Conservation (phyloP, 352 stramenopile genomes). For the Pythium brachiatum region DNA sequence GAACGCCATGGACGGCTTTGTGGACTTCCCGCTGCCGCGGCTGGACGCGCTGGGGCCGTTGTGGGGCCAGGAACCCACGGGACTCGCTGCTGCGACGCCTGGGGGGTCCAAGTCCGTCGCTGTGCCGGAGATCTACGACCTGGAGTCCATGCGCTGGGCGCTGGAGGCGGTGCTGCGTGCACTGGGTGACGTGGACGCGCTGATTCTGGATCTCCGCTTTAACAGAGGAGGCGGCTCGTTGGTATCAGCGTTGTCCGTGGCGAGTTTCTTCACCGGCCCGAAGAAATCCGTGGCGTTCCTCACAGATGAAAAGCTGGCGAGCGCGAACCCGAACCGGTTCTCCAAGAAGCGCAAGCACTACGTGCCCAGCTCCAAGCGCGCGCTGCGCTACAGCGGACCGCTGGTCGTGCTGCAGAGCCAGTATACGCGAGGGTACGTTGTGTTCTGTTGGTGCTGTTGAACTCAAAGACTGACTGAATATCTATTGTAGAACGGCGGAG, state of each 20-base stretch:
- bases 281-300: conserved; percentile 49
- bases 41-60: conserved; percentile 58
- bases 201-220: conserved; percentile 77
- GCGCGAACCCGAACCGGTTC: conserved; percentile 34
- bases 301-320: conserved; percentile 66
- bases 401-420: conserved; percentile 73
- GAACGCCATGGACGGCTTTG: conserved; percentile 74
- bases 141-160: conserved; percentile 87
- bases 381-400: conserved; percentile 58
- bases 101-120: conserved; percentile 15
- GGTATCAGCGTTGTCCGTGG: conserved; percentile 55
- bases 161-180: conserved; percentile 75
- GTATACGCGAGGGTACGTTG: conserved; percentile 66
- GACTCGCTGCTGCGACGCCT: background rate
- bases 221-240: conserved; percentile 73
- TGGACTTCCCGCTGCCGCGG: conserved; percentile 68
- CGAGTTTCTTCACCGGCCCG: conserved; percentile 66
- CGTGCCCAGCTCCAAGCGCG: conserved; percentile 52
- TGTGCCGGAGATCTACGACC: conserved; percentile 78
- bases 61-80: conserved; percentile 27
- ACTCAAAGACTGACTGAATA: too few relatives aligned
- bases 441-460: too few relatives aligned
- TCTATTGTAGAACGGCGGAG: conserved; percentile 65
- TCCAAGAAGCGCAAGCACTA: conserved; percentile 59
- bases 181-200: conserved; percentile 56